Conservation (phyloP, 768 basidiomycete genomes). For the Mrakia gelida region DNA sequence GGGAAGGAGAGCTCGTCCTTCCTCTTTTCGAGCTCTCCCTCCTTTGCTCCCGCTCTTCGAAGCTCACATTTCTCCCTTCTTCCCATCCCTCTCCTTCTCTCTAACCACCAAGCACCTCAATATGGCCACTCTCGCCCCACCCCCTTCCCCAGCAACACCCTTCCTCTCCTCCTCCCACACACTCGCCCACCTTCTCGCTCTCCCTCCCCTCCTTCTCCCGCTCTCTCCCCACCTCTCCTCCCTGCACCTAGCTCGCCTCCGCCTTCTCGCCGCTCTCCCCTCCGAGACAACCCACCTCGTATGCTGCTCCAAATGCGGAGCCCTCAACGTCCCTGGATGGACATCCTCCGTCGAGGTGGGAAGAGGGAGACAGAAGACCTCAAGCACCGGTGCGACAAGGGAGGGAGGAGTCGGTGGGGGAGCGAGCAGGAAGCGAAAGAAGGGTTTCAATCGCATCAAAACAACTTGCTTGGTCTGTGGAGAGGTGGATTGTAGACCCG, state of each 20-base stretch:
- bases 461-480: slow-evolving; percentile 12
- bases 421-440: neutral
- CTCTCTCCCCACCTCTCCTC: slow-evolving; percentile 6
- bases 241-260: slow-evolving; percentile 18
- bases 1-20: neutral
- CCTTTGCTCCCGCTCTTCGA: neutral
- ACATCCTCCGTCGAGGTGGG: neutral
- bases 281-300: slow-evolving; percentile 3
- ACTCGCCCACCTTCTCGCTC: slow-evolving; percentile 6
- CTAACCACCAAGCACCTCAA: neutral
- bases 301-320: slow-evolving; percentile 19
- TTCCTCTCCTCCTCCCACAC: slow-evolving; percentile 8
- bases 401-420: neutral
- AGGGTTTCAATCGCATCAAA: slow-evolving; percentile 6
- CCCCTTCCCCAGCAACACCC: neutral
- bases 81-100: neutral
- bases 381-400: neutral
- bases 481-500: neutral
- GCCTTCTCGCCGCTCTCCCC: slow-evolving; percentile 9
- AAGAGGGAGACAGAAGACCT: neutral
- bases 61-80: neutral
- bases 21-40: neutral
- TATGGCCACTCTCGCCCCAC: too few relatives aligned
- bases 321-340: slow-evolving; percentile 1
- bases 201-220: slow-evolving; percentile 4